Base-by-base conservation (phyloP, 805 yeast genomes). In the Brettanomyces naardenensis region DNA sequence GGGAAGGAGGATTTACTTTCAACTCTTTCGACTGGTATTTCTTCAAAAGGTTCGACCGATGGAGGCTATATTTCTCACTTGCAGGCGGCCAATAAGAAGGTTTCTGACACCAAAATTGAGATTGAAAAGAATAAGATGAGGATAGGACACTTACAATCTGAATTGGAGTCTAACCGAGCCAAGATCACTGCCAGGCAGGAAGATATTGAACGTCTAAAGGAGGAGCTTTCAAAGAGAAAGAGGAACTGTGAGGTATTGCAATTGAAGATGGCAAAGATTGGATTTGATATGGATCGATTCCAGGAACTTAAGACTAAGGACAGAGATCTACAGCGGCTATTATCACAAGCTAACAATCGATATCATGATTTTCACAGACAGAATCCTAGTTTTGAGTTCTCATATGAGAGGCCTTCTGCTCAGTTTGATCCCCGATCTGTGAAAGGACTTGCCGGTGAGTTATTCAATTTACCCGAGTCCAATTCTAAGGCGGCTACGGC, bases 401-500 rank as follows among this genome's bases (percentile, higher is more conserved):
- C 72, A 27, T 89, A 85, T 58, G 58, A 78, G 6, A 68, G 61
- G 31, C 95, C 96, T 0, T 54, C 65, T 22, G 64, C 80, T 1
- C 59, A 73, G 35, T 85, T 89, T 51, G 62, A 81, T 48, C 59
- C 74, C 3, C 45, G 56, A 1, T 67, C 80, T 1, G 94, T 92
- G 3, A 80, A 78, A 52, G 99, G 99, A 32, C 74, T 88, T 14
- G 95, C 90, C 11, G 95, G 95, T 2, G 92, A 84, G 52, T 62
- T 92, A 35, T 87, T 94, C 54, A 59, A 68, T 1, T 54, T 92
- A 17, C 71, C 71, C 14, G 76, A 78, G 31, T 54, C 66, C 1
- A 74, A 80, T 35, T 54, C 61, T 38, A 71, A 73, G 19, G 76
- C 79, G 38, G 80, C 95, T 1, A 68, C 80, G 19, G 98, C 99